Evolutionary conservation across 345 rosid species (phyloP), one percentile per base, ranked within the genome.

Genomic region (Lumnitzera racemosa): DNA sequence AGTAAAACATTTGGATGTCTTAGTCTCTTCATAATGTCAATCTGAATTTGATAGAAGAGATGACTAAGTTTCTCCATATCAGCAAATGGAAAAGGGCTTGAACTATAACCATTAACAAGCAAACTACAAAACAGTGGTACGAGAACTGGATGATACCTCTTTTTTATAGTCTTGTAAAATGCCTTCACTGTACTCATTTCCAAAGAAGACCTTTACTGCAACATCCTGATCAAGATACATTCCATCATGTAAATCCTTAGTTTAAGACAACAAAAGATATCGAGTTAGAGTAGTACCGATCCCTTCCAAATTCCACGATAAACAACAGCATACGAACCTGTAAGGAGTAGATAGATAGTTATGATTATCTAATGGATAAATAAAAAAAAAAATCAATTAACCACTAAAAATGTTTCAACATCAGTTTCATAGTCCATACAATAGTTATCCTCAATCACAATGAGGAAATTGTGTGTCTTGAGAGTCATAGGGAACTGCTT

Each of bases 1-100:
- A 92, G 74, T 67, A 92, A 66, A 14, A 89, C 96, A 66, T 92
- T 89, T 8, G 98, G 96, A 76, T 92, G 96, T 72, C 98, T 83
- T 58, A 92, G 65, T 70, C 76, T 89, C 76, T 75, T 87, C 96
- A 92, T 89, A 49, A 92, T 83, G 61, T 80, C 79, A 59, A 87
- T 81, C 98, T 89, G 75, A 46, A 61, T 49, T 24, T 23, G 24
- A 31, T 23, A 4, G 29, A 31, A 51, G 29, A 23, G 15, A 9
- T 31, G 14, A 24, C 31, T 53, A 23, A 53, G 14, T 53, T 17
- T 29, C 25, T 20, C 56, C 12, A 53, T 20, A 17, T 20, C 20
- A 20, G 20, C 20, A 20, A 53, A 8, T 15, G 17, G 9, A 23
- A 13, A 41, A 46, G 41, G 27, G 14, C 51, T 29, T 51, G 50